phyloP scores from a whole-genome alignment of 83 land plant species.

The Thuja plicata region DNA sequence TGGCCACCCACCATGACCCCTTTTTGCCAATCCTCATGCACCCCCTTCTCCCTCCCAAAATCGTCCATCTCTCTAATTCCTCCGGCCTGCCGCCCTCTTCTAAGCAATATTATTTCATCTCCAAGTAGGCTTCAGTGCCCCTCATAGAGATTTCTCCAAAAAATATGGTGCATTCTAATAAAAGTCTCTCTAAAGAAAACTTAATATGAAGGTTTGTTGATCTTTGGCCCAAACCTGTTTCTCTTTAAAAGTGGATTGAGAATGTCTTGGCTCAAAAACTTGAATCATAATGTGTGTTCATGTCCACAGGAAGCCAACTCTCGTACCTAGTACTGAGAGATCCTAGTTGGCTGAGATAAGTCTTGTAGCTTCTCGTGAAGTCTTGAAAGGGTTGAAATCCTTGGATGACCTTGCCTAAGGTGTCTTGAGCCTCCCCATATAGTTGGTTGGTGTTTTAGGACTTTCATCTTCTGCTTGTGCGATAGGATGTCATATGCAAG shows the following conservation, averaged over 20 bases:
- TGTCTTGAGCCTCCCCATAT: too few species aligned
- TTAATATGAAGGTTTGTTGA: background rate
- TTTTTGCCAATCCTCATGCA: background rate
- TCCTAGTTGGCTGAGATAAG: too few species aligned
- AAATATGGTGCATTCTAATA: background rate
- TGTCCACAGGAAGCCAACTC: too few species aligned
- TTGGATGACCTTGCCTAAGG: too few species aligned
- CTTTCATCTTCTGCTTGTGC: too few species aligned
- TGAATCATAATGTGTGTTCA: too few species aligned
- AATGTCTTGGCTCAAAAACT: background rate
- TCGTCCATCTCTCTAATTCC: background rate
- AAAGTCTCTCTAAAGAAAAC: too few species aligned
- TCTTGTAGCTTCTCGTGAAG: too few species aligned
- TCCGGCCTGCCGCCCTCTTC: background rate
- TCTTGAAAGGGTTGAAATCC: too few species aligned
- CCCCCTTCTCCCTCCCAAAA: background rate
- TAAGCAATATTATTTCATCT: background rate
- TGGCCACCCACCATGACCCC: background rate
- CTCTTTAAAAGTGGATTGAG: background rate
- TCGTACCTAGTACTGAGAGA: too few species aligned
- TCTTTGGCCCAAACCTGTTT: background rate
- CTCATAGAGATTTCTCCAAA: background rate
- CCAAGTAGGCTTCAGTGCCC: background rate
- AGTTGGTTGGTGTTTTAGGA: too few species aligned
- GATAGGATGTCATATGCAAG: too few species aligned